Evolutionary conservation across 306 rosid species (phyloP), one percentile per base, ranked within the genome.

Genomic region (Castanea mollissima): DNA sequence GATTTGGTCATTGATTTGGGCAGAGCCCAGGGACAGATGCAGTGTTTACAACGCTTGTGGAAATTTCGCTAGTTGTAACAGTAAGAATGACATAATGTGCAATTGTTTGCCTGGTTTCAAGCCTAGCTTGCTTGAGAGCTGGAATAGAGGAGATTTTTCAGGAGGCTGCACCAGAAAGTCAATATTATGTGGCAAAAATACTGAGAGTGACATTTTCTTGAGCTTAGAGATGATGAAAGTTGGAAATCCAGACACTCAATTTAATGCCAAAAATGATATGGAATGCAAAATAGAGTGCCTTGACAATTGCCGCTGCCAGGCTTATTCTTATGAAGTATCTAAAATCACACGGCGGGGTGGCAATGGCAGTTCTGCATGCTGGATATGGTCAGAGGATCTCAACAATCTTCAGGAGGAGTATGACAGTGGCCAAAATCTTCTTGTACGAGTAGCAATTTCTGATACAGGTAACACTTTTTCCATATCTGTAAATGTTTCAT

Each of bases 311-410:
- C 88, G 86, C 59, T 92, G 93, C 83, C 85, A 83, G 78, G 97
- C 97, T 38, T 92, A 90, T 82, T 85, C 90, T 12, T 90, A 83
- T 76, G 87, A 83, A 84, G 84, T 69, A 67, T 71, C 71, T 78
- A 62, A 83, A 5, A 75, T 35, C 21, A 52, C 73, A 29, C 46
- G 19, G 25, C 27, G 14, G 11, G 82, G 82, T 18, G 76, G 76
- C 58, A 35, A 73, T 79, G 79, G 68, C 71, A 74, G 85, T 69
- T 81, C 88, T 13, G 83, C 83, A 13, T 92, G 95, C 82, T 89
- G 89, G 92, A 90, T 92, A 76, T 92, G 97, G 94, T 86, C 86
- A 11, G 89, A 87, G 78, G 94, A 92, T 74, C 87, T 92, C 80
- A 87, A 82, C 82, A 92, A 89, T 81, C 92, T 93, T 54, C 89